These are phyloP conservation scores for Symbiotaphrina buchneri DNA, from an alignment of 495 filamentous ascomycete genomes.

Conservation along the genomic window DNA sequence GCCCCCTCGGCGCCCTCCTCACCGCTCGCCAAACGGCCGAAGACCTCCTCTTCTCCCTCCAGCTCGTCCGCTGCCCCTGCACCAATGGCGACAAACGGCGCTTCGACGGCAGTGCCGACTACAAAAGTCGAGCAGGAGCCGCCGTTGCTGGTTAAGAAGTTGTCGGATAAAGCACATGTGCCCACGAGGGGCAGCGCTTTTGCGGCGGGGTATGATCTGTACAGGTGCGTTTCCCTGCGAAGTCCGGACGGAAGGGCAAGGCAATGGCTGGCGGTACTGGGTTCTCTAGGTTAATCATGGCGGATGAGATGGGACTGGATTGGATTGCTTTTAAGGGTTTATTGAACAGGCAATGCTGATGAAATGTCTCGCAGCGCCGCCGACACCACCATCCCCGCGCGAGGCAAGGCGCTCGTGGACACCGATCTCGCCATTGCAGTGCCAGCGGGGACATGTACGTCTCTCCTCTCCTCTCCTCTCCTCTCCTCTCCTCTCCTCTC, in stretches of 20 bases:
- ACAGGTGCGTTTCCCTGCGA: slow-evolving; percentile 13
- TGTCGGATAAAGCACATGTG: slow-evolving; percentile 43
- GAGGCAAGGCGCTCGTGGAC: slow-evolving; percentile 70
- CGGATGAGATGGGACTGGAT: too few relatives aligned
- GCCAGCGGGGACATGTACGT: slow-evolving; percentile 66
- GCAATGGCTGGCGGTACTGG: background rate
- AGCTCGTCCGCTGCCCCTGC: slow-evolving; percentile 7
- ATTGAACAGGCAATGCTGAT: too few relatives aligned
- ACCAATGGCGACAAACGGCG: slow-evolving; percentile 4
- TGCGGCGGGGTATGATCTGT: slow-evolving; percentile 86
- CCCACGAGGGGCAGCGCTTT: slow-evolving; percentile 79
- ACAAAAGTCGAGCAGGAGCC: slow-evolving; percentile 15
- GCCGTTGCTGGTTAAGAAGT: slow-evolving; percentile 65
- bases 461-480: slow-evolving; percentile 1
- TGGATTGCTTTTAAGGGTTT: too few relatives aligned
- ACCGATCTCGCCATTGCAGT: slow-evolving; percentile 81
- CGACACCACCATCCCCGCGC: slow-evolving; percentile 49
- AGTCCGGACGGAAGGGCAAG: background rate
- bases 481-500: slow-evolving; percentile 2
- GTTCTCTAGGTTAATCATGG: background rate
- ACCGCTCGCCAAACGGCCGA: slow-evolving; percentile 5
- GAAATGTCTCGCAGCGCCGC: slow-evolving; percentile 25
- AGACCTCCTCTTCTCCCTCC: background rate
- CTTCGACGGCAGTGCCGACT: slow-evolving; percentile 7
- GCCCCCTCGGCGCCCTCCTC: slow-evolving; percentile 3